Percentiles rank a stretch among this genome's conserved stretches.
These are phyloP conservation scores for Emericellopsis cladophorae DNA, from an alignment of 2,329 filamentous ascomycete species.

Conservation along the genomic window DNA sequence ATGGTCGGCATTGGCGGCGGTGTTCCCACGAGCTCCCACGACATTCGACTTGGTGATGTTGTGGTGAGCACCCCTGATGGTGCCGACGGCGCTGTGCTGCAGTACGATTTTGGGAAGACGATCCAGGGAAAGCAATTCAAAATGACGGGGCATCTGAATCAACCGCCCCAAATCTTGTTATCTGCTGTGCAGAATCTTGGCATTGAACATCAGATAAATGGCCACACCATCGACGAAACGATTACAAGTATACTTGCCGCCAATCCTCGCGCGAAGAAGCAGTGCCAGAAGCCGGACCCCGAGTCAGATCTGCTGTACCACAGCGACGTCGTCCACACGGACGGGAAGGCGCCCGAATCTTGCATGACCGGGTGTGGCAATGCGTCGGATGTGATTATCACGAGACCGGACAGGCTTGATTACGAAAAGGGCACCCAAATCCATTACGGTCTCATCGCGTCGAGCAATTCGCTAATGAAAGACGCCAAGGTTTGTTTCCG, in stretches of 20 bases:
- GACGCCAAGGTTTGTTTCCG: constrained; percentile 1
- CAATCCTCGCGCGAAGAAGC: not conserved
- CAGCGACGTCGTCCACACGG: not conserved
- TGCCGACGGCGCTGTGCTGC: not conserved
- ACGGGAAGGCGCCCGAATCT: not conserved
- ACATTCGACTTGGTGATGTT: constrained; percentile 24
- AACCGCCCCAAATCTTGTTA: constrained; percentile 1
- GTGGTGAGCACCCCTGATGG: constrained; percentile 10
- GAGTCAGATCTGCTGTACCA: not conserved
- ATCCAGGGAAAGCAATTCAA: constrained; percentile 3
- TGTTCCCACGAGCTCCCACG: constrained; percentile 13
- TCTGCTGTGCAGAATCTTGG: not conserved
- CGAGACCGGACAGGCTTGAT: not conserved
- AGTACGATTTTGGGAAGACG: constrained; percentile 7
- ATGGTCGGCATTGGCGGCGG: constrained; percentile 21
- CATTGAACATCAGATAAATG: not conserved
- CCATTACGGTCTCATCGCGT: constrained; percentile 7
- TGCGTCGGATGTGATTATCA: not conserved
- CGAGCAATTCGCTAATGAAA: constrained; percentile 7
- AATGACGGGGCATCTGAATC: not conserved
- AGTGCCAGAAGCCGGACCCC: not conserved
- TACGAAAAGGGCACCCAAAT: constrained; percentile 4
- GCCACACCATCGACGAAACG: not conserved
- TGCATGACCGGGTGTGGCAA: not conserved
- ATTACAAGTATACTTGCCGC: not conserved